These are phyloP conservation scores for Singerocomus rubriflavus DNA, from an alignment of 1,284 basidiomycete species.

Conservation along the genomic window DNA sequence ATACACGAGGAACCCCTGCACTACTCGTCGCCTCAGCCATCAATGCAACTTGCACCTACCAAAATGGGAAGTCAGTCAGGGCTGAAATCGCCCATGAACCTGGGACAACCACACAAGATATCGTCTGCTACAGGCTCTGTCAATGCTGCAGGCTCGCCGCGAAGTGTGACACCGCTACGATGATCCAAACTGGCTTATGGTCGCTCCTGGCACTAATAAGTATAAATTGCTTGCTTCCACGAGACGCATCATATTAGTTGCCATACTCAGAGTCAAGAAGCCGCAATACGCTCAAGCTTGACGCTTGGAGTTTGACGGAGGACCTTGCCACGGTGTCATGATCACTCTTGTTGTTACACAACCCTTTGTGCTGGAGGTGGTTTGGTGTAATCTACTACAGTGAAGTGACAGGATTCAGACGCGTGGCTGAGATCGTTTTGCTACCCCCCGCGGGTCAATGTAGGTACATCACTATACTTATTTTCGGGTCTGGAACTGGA, in stretches of 20 bases:
- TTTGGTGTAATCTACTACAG: slow-evolving; percentile 22
- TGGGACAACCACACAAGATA: slow-evolving; percentile 15
- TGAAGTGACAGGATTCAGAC: slow-evolving; percentile 11
- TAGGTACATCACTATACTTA: neutral
- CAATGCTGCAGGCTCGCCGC: slow-evolving; percentile 18
- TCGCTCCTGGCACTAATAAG: neutral
- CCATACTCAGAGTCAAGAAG: neutral
- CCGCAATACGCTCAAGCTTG: slow-evolving; percentile 1
- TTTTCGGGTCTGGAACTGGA: neutral
- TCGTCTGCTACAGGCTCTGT: slow-evolving; percentile 14
- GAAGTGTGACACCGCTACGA: slow-evolving; percentile 28
- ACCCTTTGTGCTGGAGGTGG: slow-evolving; percentile 8
- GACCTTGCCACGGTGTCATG: slow-evolving; percentile 1
- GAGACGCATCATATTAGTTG: neutral
- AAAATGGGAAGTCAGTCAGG: slow-evolving; percentile 26
- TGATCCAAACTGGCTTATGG: slow-evolving; percentile 8
- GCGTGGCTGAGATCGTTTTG: neutral
- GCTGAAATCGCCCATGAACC: slow-evolving; percentile 28
- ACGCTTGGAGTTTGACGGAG: neutral
- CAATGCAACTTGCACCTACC: slow-evolving; percentile 11
- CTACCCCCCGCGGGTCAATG: neutral
- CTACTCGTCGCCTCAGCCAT: slow-evolving; percentile 19
- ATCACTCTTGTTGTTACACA: slow-evolving; percentile 14
- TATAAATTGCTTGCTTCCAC: neutral
- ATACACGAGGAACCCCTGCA: slow-evolving; percentile 12